Base-by-base conservation (phyloP, 176 grass and related monocot genomes). In the Stipa capillata region DNA sequence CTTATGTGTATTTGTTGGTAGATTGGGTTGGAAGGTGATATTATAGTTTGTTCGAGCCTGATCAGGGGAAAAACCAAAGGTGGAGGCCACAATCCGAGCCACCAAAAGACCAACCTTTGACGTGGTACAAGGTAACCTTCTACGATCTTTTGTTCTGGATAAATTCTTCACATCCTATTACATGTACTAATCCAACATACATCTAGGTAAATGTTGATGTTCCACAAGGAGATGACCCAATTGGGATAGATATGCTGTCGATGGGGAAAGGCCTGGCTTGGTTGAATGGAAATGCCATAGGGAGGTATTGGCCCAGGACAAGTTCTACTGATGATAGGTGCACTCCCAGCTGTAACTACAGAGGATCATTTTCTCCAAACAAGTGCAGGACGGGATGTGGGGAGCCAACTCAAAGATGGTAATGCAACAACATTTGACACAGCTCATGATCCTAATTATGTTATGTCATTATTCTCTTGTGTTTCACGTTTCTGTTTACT, bases 231-330 rank as follows among this genome's bases (percentile, higher is more conserved):
- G 57, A 93, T 79, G 96, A 95, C 31, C 92, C 85, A 62, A 69
- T 99, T 83, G 96, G 83, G 52, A 52, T 99, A 83, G 92, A 99
- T 60, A 93, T 95, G 96, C 86, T 73, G 62, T 89, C 84, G 36
- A 99, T 99, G 96, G 90, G 96, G 16, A 99, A 99, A 95, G 96
- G 92, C n/a, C 48, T 83, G 48, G 96, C 67, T 87, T 99, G 96
- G 96, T 78, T 99, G 80, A 99, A 99, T 70, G 96, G 96, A 45
- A 92, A 99, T 73, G 77, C 92, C 40, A 93, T 99, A 16, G 96
- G 96, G 78, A 89, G 92, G 78, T 95, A 91, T 65, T 99, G 85
- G 85, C 78, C 84, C 7, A 85, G 83, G 87, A 84, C 50, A 41
- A 98, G 92, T 79, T 83, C 90, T 53, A 69, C 18, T 68, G 23